These are phyloP conservation scores for Zasmidium citrigriseum DNA, from an alignment of 2,329 filamentous ascomycete species.

Conservation along the genomic window DNA sequence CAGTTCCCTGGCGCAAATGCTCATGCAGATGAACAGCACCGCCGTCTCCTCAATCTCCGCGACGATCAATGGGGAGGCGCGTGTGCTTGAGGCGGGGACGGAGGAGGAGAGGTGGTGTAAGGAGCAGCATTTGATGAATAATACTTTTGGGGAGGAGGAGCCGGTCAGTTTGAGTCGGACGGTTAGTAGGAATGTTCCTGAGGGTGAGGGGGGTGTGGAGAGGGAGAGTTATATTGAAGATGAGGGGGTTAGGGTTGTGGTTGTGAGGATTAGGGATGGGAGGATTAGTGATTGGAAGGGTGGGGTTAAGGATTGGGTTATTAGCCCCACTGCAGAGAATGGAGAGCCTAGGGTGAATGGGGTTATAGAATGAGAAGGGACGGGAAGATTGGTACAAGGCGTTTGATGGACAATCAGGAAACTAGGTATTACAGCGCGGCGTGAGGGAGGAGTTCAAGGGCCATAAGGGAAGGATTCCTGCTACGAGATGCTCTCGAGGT, in stretches of 20 bases:
- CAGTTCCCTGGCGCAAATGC: slow-evolving; percentile 76
- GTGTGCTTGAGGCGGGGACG: slow-evolving; percentile 69
- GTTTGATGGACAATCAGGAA: background rate
- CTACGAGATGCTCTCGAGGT: too few relatives aligned
- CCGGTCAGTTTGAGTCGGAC: background rate
- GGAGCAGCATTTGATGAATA: slow-evolving; percentile 83
- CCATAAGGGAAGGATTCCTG: too few relatives aligned
- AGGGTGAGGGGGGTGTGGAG: slow-evolving; percentile 45
- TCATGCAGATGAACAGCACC: slow-evolving; percentile 88
- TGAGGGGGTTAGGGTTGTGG: slow-evolving; percentile 82
- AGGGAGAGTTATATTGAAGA: slow-evolving; percentile 72
- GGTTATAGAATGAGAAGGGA: background rate
- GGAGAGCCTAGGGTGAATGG: slow-evolving; percentile 10
- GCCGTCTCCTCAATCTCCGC: slow-evolving; percentile 86
- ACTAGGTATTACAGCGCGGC: background rate
- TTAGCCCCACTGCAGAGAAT: slow-evolving; percentile 6
- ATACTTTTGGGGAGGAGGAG: slow-evolving; percentile 56
- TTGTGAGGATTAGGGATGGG: slow-evolving; percentile 81
- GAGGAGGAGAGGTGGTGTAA: slow-evolving; percentile 85
- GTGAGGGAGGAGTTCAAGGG: too few relatives aligned
- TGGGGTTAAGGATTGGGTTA: slow-evolving; percentile 76
- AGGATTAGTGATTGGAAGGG: slow-evolving; percentile 95
- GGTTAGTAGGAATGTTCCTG: background rate
- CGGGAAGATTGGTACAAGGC: background rate
- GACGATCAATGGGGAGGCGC: slow-evolving; percentile 87